Conservation (phyloP, 225 moss, liverwort and hornwort species). For the Asterella californica region DNA sequence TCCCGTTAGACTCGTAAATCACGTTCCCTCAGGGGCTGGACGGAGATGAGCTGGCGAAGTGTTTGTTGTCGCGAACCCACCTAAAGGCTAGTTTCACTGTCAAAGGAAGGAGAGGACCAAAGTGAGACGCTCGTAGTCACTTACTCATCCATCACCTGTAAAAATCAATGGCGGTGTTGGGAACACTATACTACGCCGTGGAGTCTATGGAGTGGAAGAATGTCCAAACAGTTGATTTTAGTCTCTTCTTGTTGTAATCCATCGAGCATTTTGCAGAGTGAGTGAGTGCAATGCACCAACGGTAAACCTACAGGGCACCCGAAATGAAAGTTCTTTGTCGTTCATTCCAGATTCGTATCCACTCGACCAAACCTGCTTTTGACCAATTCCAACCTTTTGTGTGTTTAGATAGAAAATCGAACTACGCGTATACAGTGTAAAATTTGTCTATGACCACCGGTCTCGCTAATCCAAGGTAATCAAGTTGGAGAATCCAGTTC, state of each 20-base stretch:
- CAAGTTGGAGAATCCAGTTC: too few relatives aligned
- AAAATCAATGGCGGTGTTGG: background rate
- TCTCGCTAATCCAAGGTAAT: too few relatives aligned
- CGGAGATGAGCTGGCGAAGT: background rate
- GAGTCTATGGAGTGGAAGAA: background rate
- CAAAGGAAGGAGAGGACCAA: background rate
- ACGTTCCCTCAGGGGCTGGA: background rate
- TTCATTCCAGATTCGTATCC: too few relatives aligned
- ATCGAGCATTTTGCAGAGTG: too few relatives aligned
- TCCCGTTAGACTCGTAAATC: background rate
- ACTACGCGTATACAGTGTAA: too few relatives aligned
- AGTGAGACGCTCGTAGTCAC: background rate
- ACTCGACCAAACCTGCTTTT: too few relatives aligned
- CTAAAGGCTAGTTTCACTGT: constrained; percentile 8
- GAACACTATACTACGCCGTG: background rate
- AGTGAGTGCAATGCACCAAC: background rate
- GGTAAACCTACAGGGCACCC: background rate
- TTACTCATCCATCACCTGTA: background rate
- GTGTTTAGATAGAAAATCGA: too few relatives aligned
- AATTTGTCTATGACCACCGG: too few relatives aligned
- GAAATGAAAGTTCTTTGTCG: too few relatives aligned
- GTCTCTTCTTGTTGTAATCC: too few relatives aligned
- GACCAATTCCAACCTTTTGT: too few relatives aligned
- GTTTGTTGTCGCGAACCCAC: background rate
- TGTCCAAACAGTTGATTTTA: background rate